These are phyloP conservation scores for Barnettozyma sucrosica DNA, from an alignment of 805 yeast species.

Conservation along the genomic window DNA sequence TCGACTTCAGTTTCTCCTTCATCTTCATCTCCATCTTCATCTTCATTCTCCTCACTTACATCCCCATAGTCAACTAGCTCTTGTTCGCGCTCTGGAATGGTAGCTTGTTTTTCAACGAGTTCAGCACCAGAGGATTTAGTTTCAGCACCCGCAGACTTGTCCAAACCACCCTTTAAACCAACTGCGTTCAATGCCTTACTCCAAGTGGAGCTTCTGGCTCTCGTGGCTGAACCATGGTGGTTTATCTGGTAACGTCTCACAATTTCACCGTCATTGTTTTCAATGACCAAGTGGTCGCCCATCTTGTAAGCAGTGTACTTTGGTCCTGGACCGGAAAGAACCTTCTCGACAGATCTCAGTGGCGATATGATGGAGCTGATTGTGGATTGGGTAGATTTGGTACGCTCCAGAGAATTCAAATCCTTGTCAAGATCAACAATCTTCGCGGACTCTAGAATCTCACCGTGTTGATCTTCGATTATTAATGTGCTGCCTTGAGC, in stretches of 20 bases:
- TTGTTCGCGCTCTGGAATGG: conserved; percentile 10
- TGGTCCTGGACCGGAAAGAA: conserved; percentile 10
- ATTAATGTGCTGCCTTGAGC: conserved; percentile 67
- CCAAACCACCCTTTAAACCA: conserved; percentile 36
- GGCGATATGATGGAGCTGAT: conserved; percentile 19
- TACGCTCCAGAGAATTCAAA: conserved; percentile 7
- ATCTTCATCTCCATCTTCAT: conserved; percentile 25
- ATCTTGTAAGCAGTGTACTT: conserved; percentile 67
- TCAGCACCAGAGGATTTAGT: background rate
- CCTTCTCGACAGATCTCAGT: conserved; percentile 9
- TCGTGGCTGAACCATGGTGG: conserved; percentile 34
- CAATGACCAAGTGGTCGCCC: conserved; percentile 74
- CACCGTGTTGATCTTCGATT: conserved; percentile 82
- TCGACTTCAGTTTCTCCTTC: conserved; percentile 59
- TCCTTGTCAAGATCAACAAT: conserved; percentile 23
- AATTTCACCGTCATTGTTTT: conserved; percentile 88
- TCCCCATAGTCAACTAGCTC: conserved; percentile 18
- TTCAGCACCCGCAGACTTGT: background rate
- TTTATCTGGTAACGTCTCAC: conserved; percentile 76
- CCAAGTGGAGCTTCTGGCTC: conserved; percentile 35
- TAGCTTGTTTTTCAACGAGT: background rate
- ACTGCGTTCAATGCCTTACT: conserved; percentile 47
- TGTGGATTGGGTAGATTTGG: conserved; percentile 18
- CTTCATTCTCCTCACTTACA: conserved; percentile 20
- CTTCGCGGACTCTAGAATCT: conserved; percentile 55